Percentiles rank a stretch among this genome's conserved stretches.
Conservation (phyloP, 345 rosid genomes). For the Eucalyptus polybractea region DNA sequence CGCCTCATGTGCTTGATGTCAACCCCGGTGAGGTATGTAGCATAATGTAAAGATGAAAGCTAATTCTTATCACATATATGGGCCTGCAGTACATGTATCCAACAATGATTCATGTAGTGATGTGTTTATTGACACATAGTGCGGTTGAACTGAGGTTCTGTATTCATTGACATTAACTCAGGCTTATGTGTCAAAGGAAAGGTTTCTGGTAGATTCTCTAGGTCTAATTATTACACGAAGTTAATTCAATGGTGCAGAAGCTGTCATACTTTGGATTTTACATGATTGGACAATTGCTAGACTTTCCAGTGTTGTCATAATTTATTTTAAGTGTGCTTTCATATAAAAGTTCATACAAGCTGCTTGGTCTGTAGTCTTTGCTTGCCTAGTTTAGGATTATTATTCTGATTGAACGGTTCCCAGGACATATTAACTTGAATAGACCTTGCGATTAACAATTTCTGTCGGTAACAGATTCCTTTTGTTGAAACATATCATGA, state of each 20-base stretch:
- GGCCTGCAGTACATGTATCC: not conserved
- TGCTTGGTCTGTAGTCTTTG: not conserved
- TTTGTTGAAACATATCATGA: not conserved
- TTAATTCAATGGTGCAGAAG: not conserved
- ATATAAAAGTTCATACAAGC: not conserved
- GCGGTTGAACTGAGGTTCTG: not conserved
- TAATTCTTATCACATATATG: not conserved
- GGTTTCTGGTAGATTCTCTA: not conserved
- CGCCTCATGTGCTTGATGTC: conserved; percentile 76
- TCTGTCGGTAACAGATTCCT: not conserved
- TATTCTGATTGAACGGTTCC: not conserved
- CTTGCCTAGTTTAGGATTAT: not conserved
- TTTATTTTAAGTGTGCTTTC: not conserved
- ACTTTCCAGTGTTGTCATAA: not conserved
- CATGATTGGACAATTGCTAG: not conserved
- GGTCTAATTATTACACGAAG: not conserved
- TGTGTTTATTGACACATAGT: not conserved
- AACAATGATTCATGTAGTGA: not conserved
- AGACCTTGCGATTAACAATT: not conserved
- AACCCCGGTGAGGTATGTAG: conserved; percentile 80
- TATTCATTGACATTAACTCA: not conserved
- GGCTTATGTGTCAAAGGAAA: not conserved
- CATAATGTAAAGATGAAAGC: not conserved
- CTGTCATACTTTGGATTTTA: not conserved
- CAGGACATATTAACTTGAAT: not conserved